Evolutionary conservation across 768 basidiomycete species (phyloP), one percentile per base, ranked within the genome.

Genomic region (Boletus fagicola): DNA sequence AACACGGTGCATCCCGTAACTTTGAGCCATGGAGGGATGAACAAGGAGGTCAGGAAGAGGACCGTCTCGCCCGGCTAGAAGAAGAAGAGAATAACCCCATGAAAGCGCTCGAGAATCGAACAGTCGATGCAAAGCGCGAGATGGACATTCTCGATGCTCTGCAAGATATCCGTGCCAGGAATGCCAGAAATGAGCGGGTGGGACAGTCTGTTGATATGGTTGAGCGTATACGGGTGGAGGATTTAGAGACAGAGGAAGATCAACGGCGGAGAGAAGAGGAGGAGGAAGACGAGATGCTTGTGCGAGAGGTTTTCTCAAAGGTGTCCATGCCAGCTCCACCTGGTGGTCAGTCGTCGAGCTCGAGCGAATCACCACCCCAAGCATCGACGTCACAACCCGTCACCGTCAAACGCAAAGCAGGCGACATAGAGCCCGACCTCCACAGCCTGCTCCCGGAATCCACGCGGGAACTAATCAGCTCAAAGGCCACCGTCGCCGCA

Each of bases 111-210:
- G 97, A 99, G 80, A 92, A 92, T 72, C 87, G 92, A 51, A 94
- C 93, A 35, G 78, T 86, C 44, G 92, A 96, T 75, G 92, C 92
- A 35, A 94, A 96, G 72, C 84, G 95, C 51, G 96, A 98, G 76
- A 99, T 99, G 97, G 97, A 98, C 67, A 89, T 96, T 53, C 81
- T 98, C 63, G 97, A 99, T 69, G 93, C 93, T 13, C 78, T 99
- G 56, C 94, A 97, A 69, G 95, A 98, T 60, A 92, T 94, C 57
- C 80, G 91, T 53, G 89, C 89, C 12, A 79, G 87, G 52, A 94
- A 94, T 69, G 88, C 92, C 2, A 82, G 94, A 54, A 92, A 93
- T 63, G 96, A 98, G 63, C 80, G 93, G 31, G 77, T 92, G 22
- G 94, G 90, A 16, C 83, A 91, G 43, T 75, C 83, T 0, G 85